Evolutionary conservation across 306 rosid species (phyloP).

Genomic region (Echinosophora koreensis): DNA sequence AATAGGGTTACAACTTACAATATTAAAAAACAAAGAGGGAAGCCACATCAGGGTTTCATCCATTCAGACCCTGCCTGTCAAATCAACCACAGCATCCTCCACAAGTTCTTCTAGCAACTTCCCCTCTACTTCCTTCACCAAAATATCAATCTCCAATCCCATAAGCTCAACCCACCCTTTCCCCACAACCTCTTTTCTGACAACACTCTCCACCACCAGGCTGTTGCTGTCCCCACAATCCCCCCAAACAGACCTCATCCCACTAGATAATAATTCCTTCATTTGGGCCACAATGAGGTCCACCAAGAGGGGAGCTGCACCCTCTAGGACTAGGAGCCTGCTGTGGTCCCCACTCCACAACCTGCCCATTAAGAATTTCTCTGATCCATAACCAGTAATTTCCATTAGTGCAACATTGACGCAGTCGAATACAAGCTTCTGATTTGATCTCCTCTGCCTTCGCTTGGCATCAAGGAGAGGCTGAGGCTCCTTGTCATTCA

Average conservation of each 20-base stretch:
- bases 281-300: slow-evolving; percentile 72
- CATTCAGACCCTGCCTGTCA: slow-evolving; percentile 63
- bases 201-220: slow-evolving; percentile 82
- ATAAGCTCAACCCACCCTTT: slow-evolving; percentile 76
- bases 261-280: slow-evolving; percentile 70
- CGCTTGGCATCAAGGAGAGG: slow-evolving; percentile 79
- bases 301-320: slow-evolving; percentile 60
- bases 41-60: slow-evolving; percentile 49
- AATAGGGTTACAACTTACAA: slow-evolving; percentile 56
- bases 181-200: slow-evolving; percentile 84
- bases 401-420: slow-evolving; percentile 76
- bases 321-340: slow-evolving; percentile 50
- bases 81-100: slow-evolving; percentile 83
- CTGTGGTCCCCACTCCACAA: slow-evolving; percentile 57
- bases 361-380: slow-evolving; percentile 44
- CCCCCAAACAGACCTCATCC: slow-evolving; percentile 63
- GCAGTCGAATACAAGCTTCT: slow-evolving; percentile 85
- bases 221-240: slow-evolving; percentile 67
- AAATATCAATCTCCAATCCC: slow-evolving; percentile 72
- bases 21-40: slow-evolving; percentile 34
- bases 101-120: slow-evolving; percentile 87
- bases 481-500: slow-evolving; percentile 65
- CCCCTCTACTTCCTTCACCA: slow-evolving; percentile 80
- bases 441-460: slow-evolving; percentile 74
- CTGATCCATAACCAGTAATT: slow-evolving; percentile 63